Evolutionary conservation across 176 grass and related monocot genomes (phyloP), one percentile per base, ranked within the genome.

Genomic region (Aegilops sharonensis): DNA sequence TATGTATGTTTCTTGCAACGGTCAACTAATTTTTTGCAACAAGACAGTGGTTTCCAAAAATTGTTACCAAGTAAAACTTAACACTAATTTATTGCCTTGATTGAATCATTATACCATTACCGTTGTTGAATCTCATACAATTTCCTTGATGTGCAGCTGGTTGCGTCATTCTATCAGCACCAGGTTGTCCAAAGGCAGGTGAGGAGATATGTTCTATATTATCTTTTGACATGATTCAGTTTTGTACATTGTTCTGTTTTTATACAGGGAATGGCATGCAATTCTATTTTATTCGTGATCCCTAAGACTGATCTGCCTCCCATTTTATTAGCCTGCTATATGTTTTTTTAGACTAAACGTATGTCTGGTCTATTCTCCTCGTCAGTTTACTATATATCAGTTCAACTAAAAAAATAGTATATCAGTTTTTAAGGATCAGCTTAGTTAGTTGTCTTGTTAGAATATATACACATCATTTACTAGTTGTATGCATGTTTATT

Each of bases 101-200:
- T 30, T 20, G 31, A 25, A 45, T 47, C 37, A 3, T 3, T 45
- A 45, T 6, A 71, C 24, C 11, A 47, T 73, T 25, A 7, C 9
- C 11, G 8, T 73, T 45, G 21, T 86, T 54, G 5, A 78, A 68
- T 65, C 14, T 83, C 30, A 80, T 79, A 31, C 30, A 40, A 60
- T 21, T 83, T 84, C 75, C 66, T 85, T 89, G 25, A 70, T 25
- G 12, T 50, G 84, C 90, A 98, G 96, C 74, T 98, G 63, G 90
- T 92, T 25, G 82, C 93, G 59, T 94, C 90, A 47, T 98, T 95
- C 80, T 98, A 91, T 89, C 91, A 98, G 78, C 96, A 95, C 72
- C 67, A 94, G 45, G 91, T 95, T 83, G 96, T 94, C 87, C 93
- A 95, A 92, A 92, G 96, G 95, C 88, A 87, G 93, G 96, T 95